Evolutionary conservation across 306 rosid species (phyloP), one percentile per base, ranked within the genome.

Genomic region (Cucurbita moschata): DNA sequence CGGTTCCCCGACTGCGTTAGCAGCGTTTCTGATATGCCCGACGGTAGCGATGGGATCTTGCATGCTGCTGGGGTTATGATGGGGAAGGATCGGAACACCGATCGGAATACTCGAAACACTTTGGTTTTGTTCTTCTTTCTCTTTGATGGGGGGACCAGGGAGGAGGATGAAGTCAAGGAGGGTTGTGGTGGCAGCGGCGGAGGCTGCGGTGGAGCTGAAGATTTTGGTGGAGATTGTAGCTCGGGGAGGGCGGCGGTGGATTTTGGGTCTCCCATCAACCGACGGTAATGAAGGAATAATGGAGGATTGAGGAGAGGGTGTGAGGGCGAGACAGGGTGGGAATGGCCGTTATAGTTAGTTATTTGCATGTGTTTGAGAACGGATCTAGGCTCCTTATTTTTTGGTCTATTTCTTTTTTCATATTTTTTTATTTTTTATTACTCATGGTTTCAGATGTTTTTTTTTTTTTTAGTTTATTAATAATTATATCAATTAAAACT

Each of bases 31-130:
- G 39, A 46, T 21, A 39, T 4, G 8, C 81, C 83, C 14, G 35
- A 35, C 8, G 83, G 83, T 69, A 85, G 38, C 0, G 83, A 0
- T 0, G 96, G 90, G 76, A 87, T 86, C 54, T 79, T 88, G 78
- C 97, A 91, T 4, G 82, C 13, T 0, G 82, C 13, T 0, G 96
- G 88, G 0, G 89, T 54, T 47, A 92, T 79, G 77, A 92, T 88
- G 10, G 98, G 98, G 50, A 90, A 75, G 4, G 96, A 88, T 0
- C 96, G 87, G 10, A 92, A 79, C 2, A 90, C 91, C 8, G 96
- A 87, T 7, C 91, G 86, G 58, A 87, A 87, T 10, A 81, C 85
- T 0, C 88, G 85, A 1, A 83, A 10, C 2, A 83, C 81, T 80
- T 82, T 90, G 72, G 82, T 44, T 78, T 74, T 87, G 71, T 61